Evolutionary conservation across 768 basidiomycete genomes (phyloP).

Genomic region (Naganishia friedmannii): DNA sequence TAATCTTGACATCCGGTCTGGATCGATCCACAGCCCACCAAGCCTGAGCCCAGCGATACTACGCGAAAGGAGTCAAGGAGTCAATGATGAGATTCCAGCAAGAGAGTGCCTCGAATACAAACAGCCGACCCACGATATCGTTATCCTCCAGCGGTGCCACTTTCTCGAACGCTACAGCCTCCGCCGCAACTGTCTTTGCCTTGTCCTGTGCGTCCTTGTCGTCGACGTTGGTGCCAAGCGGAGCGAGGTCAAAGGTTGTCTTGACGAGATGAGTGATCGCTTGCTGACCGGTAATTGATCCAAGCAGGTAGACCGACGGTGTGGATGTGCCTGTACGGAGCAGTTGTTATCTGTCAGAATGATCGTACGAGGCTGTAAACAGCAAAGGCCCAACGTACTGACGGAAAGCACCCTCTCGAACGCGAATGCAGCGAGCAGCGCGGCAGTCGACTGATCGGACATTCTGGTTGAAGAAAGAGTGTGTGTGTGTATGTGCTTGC

Average conservation of each 20-base stretch:
- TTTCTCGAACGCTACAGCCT: conserved; percentile 52
- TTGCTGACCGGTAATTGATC: conserved; percentile 57
- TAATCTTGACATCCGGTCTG: conserved; percentile 72
- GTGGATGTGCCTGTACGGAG: conserved; percentile 35
- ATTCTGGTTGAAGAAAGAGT: neutral
- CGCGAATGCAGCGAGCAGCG: conserved; percentile 1
- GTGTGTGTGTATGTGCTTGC: neutral
- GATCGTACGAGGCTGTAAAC: too few relatives aligned
- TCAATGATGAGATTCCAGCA: neutral
- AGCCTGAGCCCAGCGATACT: conserved; percentile 80
- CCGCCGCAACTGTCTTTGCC: conserved; percentile 72
- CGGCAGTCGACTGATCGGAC: neutral
- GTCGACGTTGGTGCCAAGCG: conserved; percentile 30
- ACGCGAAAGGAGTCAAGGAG: conserved; percentile 15
- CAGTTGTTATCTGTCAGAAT: too few relatives aligned
- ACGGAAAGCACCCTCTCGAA: conserved; percentile 20
- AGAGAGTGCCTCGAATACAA: neutral
- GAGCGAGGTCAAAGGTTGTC: conserved; percentile 36
- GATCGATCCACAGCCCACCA: conserved; percentile 59
- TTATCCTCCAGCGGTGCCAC: conserved; percentile 61
- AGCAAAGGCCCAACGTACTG: neutral
- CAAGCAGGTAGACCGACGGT: conserved; percentile 66
- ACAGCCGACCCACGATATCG: conserved; percentile 61
- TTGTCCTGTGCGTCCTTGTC: conserved; percentile 43
- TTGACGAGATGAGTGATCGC: conserved; percentile 41